These are phyloP conservation scores for Boletus rubropictus DNA, from an alignment of 768 basidiomycete genomes.

Conservation along the genomic window DNA sequence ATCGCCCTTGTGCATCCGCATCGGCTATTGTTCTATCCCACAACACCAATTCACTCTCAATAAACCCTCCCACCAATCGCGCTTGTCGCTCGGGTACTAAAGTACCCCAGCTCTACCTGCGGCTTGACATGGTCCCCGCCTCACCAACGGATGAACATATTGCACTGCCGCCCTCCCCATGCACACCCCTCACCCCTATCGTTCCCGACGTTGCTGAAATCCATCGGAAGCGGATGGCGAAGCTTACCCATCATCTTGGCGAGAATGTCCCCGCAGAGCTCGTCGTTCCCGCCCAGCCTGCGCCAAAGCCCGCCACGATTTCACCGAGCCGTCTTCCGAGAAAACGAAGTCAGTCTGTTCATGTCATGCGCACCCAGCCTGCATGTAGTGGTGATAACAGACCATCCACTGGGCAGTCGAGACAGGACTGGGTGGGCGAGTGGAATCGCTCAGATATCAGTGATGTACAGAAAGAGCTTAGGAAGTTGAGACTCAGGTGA, in stretches of 20 bases:
- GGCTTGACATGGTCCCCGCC: constrained; percentile 15
- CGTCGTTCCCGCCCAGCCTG: constrained; percentile 30
- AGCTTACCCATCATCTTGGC: constrained; percentile 52
- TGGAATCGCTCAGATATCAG: constrained; percentile 37
- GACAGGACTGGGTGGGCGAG: constrained; percentile 34
- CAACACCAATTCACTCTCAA: constrained; percentile 7
- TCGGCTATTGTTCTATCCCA: constrained; percentile 17
- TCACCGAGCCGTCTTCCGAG: background rate
- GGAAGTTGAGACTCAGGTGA: constrained; percentile 23
- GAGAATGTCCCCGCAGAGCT: constrained; percentile 56
- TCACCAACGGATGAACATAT: constrained; percentile 9
- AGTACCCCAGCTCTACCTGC: constrained; percentile 20
- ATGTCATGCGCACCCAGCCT: background rate
- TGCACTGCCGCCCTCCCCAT: constrained; percentile 9
- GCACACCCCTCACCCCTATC: constrained; percentile 13
- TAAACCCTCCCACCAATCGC: constrained; percentile 13
- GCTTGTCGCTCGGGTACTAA: constrained; percentile 11
- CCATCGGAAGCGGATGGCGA: constrained; percentile 49
- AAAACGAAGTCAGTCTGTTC: constrained; percentile 17
- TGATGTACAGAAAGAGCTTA: constrained; percentile 36
- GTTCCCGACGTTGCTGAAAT: constrained; percentile 29
- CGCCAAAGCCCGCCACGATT: background rate
- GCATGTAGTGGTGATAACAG: background rate
- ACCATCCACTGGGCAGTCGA: background rate
- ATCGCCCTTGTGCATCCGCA: constrained; percentile 10